Evolutionary conservation across 768 basidiomycete species (phyloP), one percentile per base, ranked within the genome.

Genomic region (Sporobolomyces phaffii): DNA sequence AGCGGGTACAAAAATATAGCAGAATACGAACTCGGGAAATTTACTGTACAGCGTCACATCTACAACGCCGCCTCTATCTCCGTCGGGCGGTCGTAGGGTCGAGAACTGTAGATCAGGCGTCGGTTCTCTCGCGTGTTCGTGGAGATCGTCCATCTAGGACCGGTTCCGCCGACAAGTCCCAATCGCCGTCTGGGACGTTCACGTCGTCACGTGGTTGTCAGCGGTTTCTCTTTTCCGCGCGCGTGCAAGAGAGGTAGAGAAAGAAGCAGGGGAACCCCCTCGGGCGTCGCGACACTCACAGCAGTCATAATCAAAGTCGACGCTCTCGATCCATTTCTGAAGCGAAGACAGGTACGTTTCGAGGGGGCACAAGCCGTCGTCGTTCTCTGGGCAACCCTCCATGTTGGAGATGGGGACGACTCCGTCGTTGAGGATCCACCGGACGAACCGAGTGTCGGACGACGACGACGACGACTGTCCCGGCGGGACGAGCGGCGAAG

Each of bases 341-440:
- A 89, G 84, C 6, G 85, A 85, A 4, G 76, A 80, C 15, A 91
- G 83, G 76, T 92, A 93, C 3, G 83, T 81, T 24, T 83, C 81
- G 5, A 93, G 78, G 3, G 85, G 81, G 70, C 91, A 96, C 79
- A 90, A 81, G 11, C 91, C 91, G 60, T 89, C 84, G 61, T 82
- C 81, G 76, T 89, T 83, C 62, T 81, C 76, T 0, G 84, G 84
- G 73, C 91, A 94, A 9, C 87, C 89, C 18, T 80, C 81, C 69
- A 93, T 83, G 14, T 87, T 85, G 0, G 85, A 88, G 26, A 93
- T 82, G 7, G 91, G 91, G 0, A 85, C 85, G 2, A 89, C 86
- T 0, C 85, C 91, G 73, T 96, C 91, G 78, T 94, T 93, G 76
- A 93, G 83, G 68, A 93, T 85, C 72, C 91, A 80, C 5, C 91